phyloP scores from a whole-genome alignment of 2,329 filamentous ascomycete species.

The Talaromyces sp. region DNA sequence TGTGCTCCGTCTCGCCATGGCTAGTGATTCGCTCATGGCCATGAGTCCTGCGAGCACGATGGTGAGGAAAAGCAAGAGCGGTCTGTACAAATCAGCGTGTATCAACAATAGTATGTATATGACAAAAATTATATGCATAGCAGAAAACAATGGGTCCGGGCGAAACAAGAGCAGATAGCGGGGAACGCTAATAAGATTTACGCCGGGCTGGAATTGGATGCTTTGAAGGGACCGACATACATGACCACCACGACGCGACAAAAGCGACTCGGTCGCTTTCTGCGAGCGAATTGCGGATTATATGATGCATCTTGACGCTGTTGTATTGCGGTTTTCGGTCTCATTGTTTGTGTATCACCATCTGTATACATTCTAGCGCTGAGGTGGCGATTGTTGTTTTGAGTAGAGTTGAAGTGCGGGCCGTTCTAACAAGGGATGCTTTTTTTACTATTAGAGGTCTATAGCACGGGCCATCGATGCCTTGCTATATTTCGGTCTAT shows the following conservation, averaged over 20 bases:
- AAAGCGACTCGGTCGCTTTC: not conserved
- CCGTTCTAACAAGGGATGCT: not conserved
- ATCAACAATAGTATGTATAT: not conserved
- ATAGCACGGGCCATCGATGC: not conserved
- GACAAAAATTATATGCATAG: not conserved
- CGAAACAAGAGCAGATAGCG: not conserved
- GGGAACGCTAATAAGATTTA: not conserved
- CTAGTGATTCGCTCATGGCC: constrained; percentile 21
- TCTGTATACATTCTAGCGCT: not conserved
- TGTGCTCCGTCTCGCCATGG: not conserved
- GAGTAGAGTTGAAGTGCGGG: not conserved
- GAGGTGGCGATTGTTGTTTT: not conserved
- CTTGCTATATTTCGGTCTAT: not conserved
- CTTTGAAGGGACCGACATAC: constrained; percentile 11
- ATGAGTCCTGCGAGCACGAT: constrained; percentile 17
- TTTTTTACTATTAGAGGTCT: not conserved
- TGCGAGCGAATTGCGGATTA: not conserved
- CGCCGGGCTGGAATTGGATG: not conserved
- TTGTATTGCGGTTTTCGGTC: not conserved
- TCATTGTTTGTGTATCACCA: not conserved
- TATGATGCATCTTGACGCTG: not conserved
- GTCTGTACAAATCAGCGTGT: not conserved
- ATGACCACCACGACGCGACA: constrained; percentile 16
- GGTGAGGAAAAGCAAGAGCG: constrained; percentile 13
- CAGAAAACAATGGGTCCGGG: constrained; percentile 11